A percentile compares a stretch with the other conserved stretches of the same genome.
These are phyloP conservation scores for Centella asiatica DNA, from an alignment of 129 eudicot genomes.

Conservation along the genomic window DNA sequence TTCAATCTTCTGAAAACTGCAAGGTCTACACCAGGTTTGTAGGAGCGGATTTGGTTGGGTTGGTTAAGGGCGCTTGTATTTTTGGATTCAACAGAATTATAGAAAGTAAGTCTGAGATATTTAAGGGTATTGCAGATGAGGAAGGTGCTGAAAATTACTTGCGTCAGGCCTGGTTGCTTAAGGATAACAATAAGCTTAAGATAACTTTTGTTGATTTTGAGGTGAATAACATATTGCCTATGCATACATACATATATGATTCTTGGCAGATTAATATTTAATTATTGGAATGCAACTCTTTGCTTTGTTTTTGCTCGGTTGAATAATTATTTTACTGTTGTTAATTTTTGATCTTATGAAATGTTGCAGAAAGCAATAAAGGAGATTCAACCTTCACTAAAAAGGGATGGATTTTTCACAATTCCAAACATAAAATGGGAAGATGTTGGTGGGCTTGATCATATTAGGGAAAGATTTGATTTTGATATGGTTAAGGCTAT, in stretches of 20 bases:
- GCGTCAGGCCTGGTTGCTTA: slow-evolving; percentile 50
- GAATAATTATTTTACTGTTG: neutral
- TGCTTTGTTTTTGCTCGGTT: too few relatives aligned
- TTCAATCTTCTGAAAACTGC: slow-evolving; percentile 55
- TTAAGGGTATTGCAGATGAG: slow-evolving; percentile 18
- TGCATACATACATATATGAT: too few relatives aligned
- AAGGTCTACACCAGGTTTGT: slow-evolving; percentile 75
- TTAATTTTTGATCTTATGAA: neutral
- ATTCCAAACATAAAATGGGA: slow-evolving; percentile 83
- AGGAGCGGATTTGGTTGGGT: slow-evolving; percentile 68
- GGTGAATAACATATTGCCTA: too few relatives aligned
- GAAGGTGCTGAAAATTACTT: slow-evolving; percentile 45
- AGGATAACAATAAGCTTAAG: slow-evolving; percentile 62
- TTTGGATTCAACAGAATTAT: slow-evolving; percentile 66
- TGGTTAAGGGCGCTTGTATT: slow-evolving; percentile 55
- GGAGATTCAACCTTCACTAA: slow-evolving; percentile 61
- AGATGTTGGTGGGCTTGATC: slow-evolving; percentile 83
- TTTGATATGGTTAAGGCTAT: slow-evolving; percentile 63
- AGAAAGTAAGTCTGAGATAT: slow-evolving; percentile 40
- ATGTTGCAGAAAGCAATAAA: slow-evolving; percentile 48
- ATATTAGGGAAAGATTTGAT: slow-evolving; percentile 54
- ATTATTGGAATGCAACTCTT: too few relatives aligned
- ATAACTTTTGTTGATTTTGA: too few relatives aligned
- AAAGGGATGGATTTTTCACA: slow-evolving; percentile 84
- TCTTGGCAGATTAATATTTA: too few relatives aligned